Evolutionary conservation across 2,329 filamentous ascomycete species (phyloP), one percentile per base, ranked within the genome.

Genomic region (Keithomyces neogunnii): DNA sequence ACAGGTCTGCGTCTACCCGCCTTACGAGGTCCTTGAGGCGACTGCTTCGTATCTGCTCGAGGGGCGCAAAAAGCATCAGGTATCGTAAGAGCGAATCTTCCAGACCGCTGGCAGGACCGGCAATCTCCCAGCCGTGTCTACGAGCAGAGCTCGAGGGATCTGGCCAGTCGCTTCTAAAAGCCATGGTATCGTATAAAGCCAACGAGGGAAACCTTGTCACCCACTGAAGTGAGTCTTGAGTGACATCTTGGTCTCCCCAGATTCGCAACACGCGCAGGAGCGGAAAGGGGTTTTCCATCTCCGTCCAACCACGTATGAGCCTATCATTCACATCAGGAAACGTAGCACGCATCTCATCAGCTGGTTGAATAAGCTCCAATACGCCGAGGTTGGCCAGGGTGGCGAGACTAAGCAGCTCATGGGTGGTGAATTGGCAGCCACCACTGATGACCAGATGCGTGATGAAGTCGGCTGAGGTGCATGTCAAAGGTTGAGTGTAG

Each of bases 301-400:
- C 65, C 1, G 69, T 66, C 74, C 75, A 79, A 28, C 69, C 70
- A 35, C 69, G 66, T 26, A 79, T 51, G 3, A 79, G 63, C 5
- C 72, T 65, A 55, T 80, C 75, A 39, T 57, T 73, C 5, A 77
- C 57, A 3, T 63, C 61, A 5, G 70, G 70, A 33, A 71, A 71
- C 30, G 54, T 49, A 30, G 53, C 52, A 3, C 54, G 50, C 28
- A 61, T 44, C 38, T 61, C 57, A 31, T 67, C 64, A 1, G 59
- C 55, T 1, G 69, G 69, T 53, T 74, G 67, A 11, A 75, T 63
- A 28, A 78, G 65, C 58, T 77, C 73, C 10, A 78, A 66, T 2
- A 73, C 66, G 7, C 69, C 74, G 4, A 78, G 68, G 48, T 77
- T 78, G 31, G 63, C 67, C 55, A 78, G 63, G 3, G 66, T 58